Evolutionary conservation across 768 basidiomycete species (phyloP), one percentile per base, ranked within the genome.

Genomic region (Russula compacta): DNA sequence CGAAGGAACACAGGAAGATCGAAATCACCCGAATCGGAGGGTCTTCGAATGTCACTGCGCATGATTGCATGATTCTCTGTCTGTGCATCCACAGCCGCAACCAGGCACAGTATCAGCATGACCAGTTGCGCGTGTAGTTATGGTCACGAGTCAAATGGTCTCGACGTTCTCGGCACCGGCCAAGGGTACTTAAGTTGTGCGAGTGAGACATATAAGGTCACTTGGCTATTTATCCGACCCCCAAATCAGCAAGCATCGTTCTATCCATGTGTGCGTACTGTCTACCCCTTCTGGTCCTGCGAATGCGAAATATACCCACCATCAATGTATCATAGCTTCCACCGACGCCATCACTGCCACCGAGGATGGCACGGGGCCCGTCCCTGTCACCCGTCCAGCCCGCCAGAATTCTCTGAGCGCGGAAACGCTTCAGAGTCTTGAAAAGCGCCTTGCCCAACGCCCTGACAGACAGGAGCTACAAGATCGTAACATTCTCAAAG

Each of bases 401-500:
- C 71, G 72, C 65, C 70, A 70, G 69, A 58, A 63, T 40, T 72
- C 73, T 44, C 53, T 75, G 48, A 73, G 73, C 63, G 65, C 69
- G 24, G 69, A 72, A 51, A 72, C 73, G n/a, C 65, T 73, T 47
- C 60, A 75, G 48, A 76, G 76, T 65, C 76, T 87, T 44, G 84
- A 86, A 73, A 78, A 77, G 67, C 75, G 75, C 53, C 74, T 86
- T 48, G 74, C 71, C 47, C 70, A 76, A 19, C 75, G 86, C 42
- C 83, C 85, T 19, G 78, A 81, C n/a, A 81, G 82, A 70, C 70
- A 78, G 43, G 81, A 85, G 47, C 76, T 89, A 47, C 76, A 86
- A 61, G 82, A 84, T 38, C 79, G 83, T 64, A 86, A 85, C 69
- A 87, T 88, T 63, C 78, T 89, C 61, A 86, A 87, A 72, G 83